These are phyloP conservation scores for Dactylellina leptospora DNA, from an alignment of 2,329 filamentous ascomycete genomes.

Conservation along the genomic window DNA sequence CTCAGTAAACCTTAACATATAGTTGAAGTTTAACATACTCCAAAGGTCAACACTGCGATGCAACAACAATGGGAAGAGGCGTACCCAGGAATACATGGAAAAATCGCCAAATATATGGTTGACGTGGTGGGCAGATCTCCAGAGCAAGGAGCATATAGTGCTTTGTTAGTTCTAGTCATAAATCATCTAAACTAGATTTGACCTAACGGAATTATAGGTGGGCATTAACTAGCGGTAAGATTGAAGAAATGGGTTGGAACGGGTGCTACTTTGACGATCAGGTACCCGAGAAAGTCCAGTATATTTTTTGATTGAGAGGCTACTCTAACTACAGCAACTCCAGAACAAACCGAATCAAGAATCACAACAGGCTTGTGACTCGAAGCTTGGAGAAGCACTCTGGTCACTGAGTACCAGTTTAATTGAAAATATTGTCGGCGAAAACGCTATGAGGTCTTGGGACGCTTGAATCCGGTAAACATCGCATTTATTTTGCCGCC, in stretches of 20 bases:
- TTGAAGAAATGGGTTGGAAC: conserved; percentile 62
- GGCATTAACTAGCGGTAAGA: conserved; percentile 61
- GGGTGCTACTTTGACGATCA: conserved; percentile 62
- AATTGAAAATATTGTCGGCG: conserved; percentile 61
- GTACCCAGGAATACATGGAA: conserved; percentile 62
- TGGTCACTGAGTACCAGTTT: conserved; percentile 62
- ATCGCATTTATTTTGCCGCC: not conserved
- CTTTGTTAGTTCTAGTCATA: conserved; percentile 55
- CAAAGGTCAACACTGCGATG: conserved; percentile 63
- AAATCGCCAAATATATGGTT: conserved; percentile 60
- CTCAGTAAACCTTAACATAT: not conserved
- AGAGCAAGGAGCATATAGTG: conserved; percentile 63
- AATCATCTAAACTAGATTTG: not conserved
- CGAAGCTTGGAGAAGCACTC: conserved; percentile 60
- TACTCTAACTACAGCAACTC: not conserved
- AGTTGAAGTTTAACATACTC: not conserved
- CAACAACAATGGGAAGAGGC: conserved; percentile 64
- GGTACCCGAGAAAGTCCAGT: not conserved
- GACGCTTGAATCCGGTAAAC: conserved; percentile 26
- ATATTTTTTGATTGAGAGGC: not conserved
- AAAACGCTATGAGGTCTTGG: conserved; percentile 61
- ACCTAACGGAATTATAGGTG: conserved; percentile 54
- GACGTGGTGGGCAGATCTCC: conserved; percentile 59
- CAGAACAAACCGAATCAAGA: conserved; percentile 60
- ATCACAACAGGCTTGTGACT: conserved; percentile 60